Evolutionary conservation across 2,329 filamentous ascomycete genomes (phyloP).

Genomic region (Phaeosphaeriaceae sp.): DNA sequence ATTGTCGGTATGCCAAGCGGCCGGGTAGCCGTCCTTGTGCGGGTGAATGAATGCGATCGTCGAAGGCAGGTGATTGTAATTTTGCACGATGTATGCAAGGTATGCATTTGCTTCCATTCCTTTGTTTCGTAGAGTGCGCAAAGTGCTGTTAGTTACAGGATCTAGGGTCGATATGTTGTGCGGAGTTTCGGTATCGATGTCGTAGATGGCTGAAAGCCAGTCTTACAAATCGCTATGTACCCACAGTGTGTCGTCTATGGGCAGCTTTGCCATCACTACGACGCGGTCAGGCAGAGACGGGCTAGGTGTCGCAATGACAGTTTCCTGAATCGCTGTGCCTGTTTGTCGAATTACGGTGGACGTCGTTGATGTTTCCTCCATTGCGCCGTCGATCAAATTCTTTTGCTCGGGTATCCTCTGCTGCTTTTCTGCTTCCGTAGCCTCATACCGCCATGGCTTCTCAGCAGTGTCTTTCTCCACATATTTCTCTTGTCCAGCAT

Average conservation of each 20-base stretch:
- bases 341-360: neutral
- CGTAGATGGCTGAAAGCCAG: conserved; percentile 55
- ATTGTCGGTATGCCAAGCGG: conserved; percentile 19
- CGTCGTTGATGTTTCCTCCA: neutral
- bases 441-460: conserved; percentile 17
- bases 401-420: conserved; percentile 11
- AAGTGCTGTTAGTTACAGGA: conserved; percentile 22
- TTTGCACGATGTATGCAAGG: conserved; percentile 32
- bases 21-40: conserved; percentile 20
- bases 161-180: conserved; percentile 20
- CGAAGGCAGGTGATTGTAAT: conserved; percentile 28
- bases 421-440: conserved; percentile 11
- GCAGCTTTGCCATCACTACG: conserved; percentile 25
- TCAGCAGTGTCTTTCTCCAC: conserved; percentile 6
- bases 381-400: neutral
- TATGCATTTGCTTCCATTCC: conserved; percentile 33
- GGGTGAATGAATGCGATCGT: conserved; percentile 28
- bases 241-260: conserved; percentile 28
- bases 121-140: conserved; percentile 27
- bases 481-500: conserved; percentile 5
- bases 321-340: conserved; percentile 6
- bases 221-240: conserved; percentile 23
- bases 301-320: conserved; percentile 11
- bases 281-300: conserved; percentile 19
- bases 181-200: conserved; percentile 23